These are phyloP conservation scores for Malassezia slooffiae DNA, from an alignment of 1,284 basidiomycete species.

Conservation along the genomic window DNA sequence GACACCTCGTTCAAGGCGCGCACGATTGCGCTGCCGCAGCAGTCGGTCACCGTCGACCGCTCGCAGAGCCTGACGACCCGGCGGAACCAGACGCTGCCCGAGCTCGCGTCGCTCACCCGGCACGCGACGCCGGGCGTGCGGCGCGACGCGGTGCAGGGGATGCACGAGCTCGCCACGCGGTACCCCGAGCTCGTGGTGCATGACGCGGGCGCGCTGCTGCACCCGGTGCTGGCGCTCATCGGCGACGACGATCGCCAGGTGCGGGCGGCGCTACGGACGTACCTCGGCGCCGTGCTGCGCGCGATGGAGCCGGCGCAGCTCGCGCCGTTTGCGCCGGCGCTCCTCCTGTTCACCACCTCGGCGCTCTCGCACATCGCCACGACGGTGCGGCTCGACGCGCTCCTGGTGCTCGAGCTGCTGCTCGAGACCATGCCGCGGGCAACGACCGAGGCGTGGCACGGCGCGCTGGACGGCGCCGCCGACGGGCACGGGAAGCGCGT, in stretches of 20 bases:
- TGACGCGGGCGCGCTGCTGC: constrained; percentile 58
- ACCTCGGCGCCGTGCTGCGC: constrained; percentile 62
- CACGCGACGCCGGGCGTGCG: constrained; percentile 70
- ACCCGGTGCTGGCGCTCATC: constrained; percentile 61
- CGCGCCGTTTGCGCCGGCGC: constrained; percentile 58
- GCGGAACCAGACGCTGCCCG: constrained; percentile 61
- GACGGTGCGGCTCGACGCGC: constrained; percentile 78
- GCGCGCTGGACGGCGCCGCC: constrained; percentile 16
- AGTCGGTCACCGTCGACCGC: constrained; percentile 35
- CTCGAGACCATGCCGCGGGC: constrained; percentile 60
- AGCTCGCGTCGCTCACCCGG: constrained; percentile 66
- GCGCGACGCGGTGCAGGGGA: constrained; percentile 69
- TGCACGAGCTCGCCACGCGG: constrained; percentile 65
- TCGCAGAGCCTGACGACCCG: constrained; percentile 21
- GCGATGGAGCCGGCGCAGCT: constrained; percentile 54
- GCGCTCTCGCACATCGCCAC: constrained; percentile 91
- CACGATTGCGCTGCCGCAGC: constrained; percentile 27
- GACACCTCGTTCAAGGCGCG: constrained; percentile 91
- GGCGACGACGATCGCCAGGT: constrained; percentile 53
- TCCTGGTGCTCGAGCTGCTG: constrained; percentile 68
- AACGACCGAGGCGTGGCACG: constrained; percentile 26
- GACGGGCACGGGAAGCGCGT: constrained; percentile 26
- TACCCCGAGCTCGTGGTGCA: constrained; percentile 56
- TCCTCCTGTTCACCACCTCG: constrained; percentile 75
- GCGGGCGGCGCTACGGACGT: constrained; percentile 48